These are phyloP conservation scores for Daldinia caldariorum DNA, from an alignment of 495 filamentous ascomycete species.

Conservation along the genomic window DNA sequence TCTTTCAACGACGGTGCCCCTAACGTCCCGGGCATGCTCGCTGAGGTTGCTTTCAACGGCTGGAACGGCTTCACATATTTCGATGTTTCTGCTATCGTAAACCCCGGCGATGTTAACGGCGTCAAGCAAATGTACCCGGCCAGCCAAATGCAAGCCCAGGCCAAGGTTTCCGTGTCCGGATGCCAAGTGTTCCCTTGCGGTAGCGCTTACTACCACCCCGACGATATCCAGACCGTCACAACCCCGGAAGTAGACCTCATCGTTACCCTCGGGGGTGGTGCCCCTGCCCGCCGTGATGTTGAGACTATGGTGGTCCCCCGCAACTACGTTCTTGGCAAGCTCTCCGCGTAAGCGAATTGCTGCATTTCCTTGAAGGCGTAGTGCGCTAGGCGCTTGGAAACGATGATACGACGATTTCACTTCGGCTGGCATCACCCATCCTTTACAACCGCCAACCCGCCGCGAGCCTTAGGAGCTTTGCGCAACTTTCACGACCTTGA, in stretches of 20 bases:
- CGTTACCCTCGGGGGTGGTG: conserved; percentile 53
- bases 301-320: conserved; percentile 37
- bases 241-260: conserved; percentile 51
- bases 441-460: conserved; percentile 26
- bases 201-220: conserved; percentile 59
- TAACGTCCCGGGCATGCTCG: conserved; percentile 60
- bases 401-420: conserved; percentile 44
- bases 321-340: conserved; percentile 48
- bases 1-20: conserved; percentile 51
- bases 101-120: conserved; percentile 54
- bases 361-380: conserved; percentile 28
- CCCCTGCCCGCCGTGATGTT: conserved; percentile 33
- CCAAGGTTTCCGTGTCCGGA: conserved; percentile 51
- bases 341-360: conserved; percentile 31
- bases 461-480: conserved; percentile 41
- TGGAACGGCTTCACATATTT: conserved; percentile 57
- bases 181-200: conserved; percentile 60
- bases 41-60: conserved; percentile 59
- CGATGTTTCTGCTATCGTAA: conserved; percentile 66
- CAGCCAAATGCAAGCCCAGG: conserved; percentile 25
- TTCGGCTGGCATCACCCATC: conserved; percentile 27
- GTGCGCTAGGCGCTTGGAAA: conserved; percentile 43
- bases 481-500: conserved; percentile 39
- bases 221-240: conserved; percentile 60
- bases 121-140: conserved; percentile 61